Evolutionary conservation across 768 basidiomycete species (phyloP), one percentile per base, ranked within the genome.

Genomic region (Boletus subparvulus): DNA sequence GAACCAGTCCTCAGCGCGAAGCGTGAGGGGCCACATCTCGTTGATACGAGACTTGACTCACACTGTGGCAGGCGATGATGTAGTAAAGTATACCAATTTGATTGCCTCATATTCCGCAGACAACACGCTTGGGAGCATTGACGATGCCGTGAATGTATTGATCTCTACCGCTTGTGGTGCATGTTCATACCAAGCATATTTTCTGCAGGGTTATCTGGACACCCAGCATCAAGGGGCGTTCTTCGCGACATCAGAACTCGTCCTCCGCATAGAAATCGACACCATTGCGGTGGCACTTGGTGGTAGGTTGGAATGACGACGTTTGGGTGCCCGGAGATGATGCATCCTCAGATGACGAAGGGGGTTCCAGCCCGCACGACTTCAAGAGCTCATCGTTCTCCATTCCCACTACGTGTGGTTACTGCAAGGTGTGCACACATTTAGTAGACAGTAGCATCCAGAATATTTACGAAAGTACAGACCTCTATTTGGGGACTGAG

Each of bases 351-450:
- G 92, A 82, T 62, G 92, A 94, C 63, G 80, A 86, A 65, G 92
- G 92, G 30, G 79, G 76, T 12, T 81, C 83, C 61, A 77, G 72
- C 50, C 90, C 88, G 3, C 92, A 93, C 69, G 75, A 81, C 30
- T 94, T 93, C 78, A 93, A 94, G 74, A 85, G 86, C 60, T 86
- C 91, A 3, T 84, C 88, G 3, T 94, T 94, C 72, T 90, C 90
- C 17, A 91, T 94, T 50, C 91, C 92, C 6, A 89, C 90, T 6
- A 78, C 82, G 44, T 94, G 92, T 61, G 85, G 81, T 14, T 90
- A 90, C 68, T 94, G 92, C 77, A 86, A 88, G 81, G 90, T 87
- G 58, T 35, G 77, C 32, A 60, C 17, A 36, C 26, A 26, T 50
- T 47, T 30, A 47, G 32, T 26, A 13, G 12, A 42, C 41, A 35